phyloP scores from a whole-genome alignment of 2,329 filamentous ascomycete species.

The Xylaria polymorpha region DNA sequence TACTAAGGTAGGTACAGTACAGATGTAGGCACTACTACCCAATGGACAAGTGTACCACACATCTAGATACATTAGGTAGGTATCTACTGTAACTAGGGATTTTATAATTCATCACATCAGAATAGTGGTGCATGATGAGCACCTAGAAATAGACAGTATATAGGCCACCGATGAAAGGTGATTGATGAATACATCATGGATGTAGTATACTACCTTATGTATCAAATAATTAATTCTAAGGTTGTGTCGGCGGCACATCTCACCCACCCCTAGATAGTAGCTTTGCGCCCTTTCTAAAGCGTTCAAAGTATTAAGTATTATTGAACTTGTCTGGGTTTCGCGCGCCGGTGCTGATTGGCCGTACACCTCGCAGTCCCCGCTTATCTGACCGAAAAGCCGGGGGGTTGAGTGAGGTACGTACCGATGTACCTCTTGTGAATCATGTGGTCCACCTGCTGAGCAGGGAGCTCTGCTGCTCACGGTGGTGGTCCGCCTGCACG shows the following conservation, averaged over 20 bases:
- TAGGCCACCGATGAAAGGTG: background rate
- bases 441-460: slow-evolving; percentile 43
- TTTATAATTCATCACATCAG: background rate
- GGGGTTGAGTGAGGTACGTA: slow-evolving; percentile 3
- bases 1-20: too few relatives aligned
- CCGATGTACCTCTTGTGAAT: slow-evolving; percentile 37
- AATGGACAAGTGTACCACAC: too few relatives aligned
- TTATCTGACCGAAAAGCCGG: slow-evolving; percentile 43
- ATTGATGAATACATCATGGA: background rate
- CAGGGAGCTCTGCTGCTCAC: slow-evolving; percentile 28
- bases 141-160: too few relatives aligned
- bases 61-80: too few relatives aligned
- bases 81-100: background rate
- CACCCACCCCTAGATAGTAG: background rate
- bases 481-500: slow-evolving; percentile 32
- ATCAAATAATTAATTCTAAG: slow-evolving; percentile 14
- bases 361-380: slow-evolving; percentile 38
- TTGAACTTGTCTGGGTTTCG: slow-evolving; percentile 32
- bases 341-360: slow-evolving; percentile 39
- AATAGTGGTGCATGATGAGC: background rate
- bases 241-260: slow-evolving; percentile 5
- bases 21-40: too few relatives aligned
- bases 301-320: background rate
- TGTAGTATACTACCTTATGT: too few relatives aligned
- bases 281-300: slow-evolving; percentile 1